Evolutionary conservation across 176 grass and related monocot species (phyloP), one percentile per base, ranked within the genome.

Genomic region (Ampelocalamus luodianensis): DNA sequence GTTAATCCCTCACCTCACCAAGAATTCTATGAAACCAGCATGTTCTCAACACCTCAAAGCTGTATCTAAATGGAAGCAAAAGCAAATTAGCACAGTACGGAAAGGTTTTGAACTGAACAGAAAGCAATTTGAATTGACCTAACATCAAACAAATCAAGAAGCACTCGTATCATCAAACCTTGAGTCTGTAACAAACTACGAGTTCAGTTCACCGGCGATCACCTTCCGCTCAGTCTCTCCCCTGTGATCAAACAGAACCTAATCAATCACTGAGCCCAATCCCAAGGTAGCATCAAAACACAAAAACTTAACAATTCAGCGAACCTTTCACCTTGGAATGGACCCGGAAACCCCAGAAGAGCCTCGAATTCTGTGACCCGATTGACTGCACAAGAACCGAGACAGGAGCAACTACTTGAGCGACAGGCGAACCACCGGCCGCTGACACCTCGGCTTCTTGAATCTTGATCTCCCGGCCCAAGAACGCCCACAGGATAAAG

Each of bases 401-500:
- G 10, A 40, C 44, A 48, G n/a, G 27, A 39, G 70, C 65, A 83
- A 39, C 64, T 6, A 68, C 53, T 64, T 17, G 51, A 71, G 71
- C 45, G 80, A 73, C 66, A 53, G 79, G 22, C 58, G 72, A 77
- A 81, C 54, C 79, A 55, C 48, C 79, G 66, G 74, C 61, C 11
- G 13, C 61, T 10, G 60, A 58, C 12, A 45, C 10, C 60, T 24
- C 20, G 3, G n/a, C 29, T 77, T 49, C 13, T 49, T 48, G 68
- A 10, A 71, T 14, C 12, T 49, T 48, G 68, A 10, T 18, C 14
- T 26, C 46, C 10, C 45, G 16, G 50, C 22, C 76, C 24, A 72
- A 68, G 70, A 81, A 75, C 85, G 63, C 17, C 51, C 17, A 65
- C n/a, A 67, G 74, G 79, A 79, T 82, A 82, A 72, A 86, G 29